Conservation (phyloP, 345 rosid species). For the Durio zibethinus region DNA sequence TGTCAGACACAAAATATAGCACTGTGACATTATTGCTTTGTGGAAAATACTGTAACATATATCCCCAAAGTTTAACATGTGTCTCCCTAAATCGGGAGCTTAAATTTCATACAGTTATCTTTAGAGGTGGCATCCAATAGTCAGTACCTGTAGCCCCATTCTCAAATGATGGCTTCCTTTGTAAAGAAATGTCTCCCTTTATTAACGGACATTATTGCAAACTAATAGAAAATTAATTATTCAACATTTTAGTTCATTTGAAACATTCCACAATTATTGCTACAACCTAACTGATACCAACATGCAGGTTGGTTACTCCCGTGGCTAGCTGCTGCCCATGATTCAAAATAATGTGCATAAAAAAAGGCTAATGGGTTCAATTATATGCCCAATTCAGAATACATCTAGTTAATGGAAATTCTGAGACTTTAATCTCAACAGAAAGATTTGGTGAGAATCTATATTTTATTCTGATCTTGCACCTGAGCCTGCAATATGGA, state of each 20-base stretch:
- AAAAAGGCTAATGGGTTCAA: conserved; percentile 1
- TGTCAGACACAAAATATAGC: not conserved
- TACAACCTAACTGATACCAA: not conserved
- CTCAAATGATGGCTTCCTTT: too few species aligned
- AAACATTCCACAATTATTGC: not conserved
- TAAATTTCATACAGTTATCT: too few species aligned
- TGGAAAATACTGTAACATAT: not conserved
- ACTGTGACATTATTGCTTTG: not conserved
- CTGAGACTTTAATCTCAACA: not conserved
- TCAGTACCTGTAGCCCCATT: too few species aligned
- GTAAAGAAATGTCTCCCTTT: not conserved
- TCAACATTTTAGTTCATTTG: not conserved
- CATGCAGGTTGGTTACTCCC: not conserved
- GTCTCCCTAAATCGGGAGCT: too few species aligned
- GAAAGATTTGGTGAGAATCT: not conserved
- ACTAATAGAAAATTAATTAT: not conserved
- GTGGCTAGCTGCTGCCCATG: not conserved
- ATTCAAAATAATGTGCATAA: not conserved
- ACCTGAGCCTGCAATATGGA: not conserved
- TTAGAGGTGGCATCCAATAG: too few species aligned
- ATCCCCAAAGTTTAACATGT: not conserved
- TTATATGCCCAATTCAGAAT: conserved; percentile 5
- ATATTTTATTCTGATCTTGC: not conserved
- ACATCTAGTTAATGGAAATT: not conserved
- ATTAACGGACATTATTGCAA: not conserved